Evolutionary conservation across 108 stramenopile species (phyloP), one percentile per base, ranked within the genome.

Genomic region (Seminavis robusta): DNA sequence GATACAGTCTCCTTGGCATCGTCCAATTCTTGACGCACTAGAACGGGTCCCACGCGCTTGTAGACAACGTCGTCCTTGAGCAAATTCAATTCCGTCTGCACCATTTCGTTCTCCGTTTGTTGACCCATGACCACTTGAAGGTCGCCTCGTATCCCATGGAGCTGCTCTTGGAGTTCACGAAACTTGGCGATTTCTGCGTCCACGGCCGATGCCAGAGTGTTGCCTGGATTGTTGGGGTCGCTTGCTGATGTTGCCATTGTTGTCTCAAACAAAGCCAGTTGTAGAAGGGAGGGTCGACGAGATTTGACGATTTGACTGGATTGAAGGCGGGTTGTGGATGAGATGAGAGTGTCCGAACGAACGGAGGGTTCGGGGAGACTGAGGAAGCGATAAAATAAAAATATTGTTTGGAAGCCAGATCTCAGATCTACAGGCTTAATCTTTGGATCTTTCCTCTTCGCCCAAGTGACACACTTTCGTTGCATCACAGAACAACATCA

Each of bases 21-120:
- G n/a, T 90, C 88, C 31, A 91, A 52, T 19, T 89, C 86, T 42
- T 94, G 84, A 59, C 80, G 81, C 16, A 97, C 73, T n/a, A 97
- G 63, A 11, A 95, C 87, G 8, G 96, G 96, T 9, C 96, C 96
- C 10, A 95, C 82, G 67, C 85, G 72, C 59, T 97, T 97, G 71
- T 88, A 95, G 10, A 97, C 71, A 16, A 69, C 59, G 24, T 66
- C 66, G 3, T 66, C 64, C 17, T 76, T 72, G 43, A 79, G 21
- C 25, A 70, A 34, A 43, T 69, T 34, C 20, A 83, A 51, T 57
- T 79, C 90, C 51, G 77, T 63, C 61, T 77, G 67, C 1, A 94
- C 93, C 88, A 92, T 84, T 67, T 95, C 90, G 61, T 95, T 95
- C 53, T 95, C 94, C 34, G 85, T 83, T 69, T 77, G 36, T 56